Base-by-base conservation (phyloP, 345 rosid genomes). In the Arabis hirsuta region DNA sequence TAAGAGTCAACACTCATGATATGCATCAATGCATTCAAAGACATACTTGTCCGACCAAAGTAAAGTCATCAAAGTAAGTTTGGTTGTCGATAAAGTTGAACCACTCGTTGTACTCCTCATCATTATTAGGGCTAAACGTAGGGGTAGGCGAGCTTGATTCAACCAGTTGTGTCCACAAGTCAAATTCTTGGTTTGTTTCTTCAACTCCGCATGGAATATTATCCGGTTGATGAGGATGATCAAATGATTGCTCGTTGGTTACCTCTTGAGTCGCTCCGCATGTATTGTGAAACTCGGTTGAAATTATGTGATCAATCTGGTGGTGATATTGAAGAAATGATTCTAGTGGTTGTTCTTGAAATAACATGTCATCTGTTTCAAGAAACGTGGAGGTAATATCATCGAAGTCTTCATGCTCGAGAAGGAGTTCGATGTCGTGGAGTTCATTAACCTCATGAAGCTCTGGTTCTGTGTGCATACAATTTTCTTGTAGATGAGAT, bases 341-440 rank as follows among this genome's bases (percentile, higher is more conserved):
- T 12, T 58, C 78, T 13, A 50, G 44, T 31, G 56, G 46, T 31
- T 57, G 20, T 29, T 47, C 56, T 11, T 45, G 78, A 19, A 27
- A 65, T 6, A 73, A 39, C 54, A 51, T 27, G 2, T 65, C 55
- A 4, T 43, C 50, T n/a, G 36, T 13, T 4, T 65, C 50, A 50
- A 66, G 55, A 50, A 50, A 65, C 19, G 55, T 11, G 4, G 73
- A 66, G 39, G 61, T 66, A 29, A 29, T 66, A 51, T 66, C 67
- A 50, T 42, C 31, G 66, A 50, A 65, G 47, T 66, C 78, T n/a
- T 58, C 67, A 42, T 57, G 73, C 52, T 64, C 50, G 65, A 64
- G 70, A 16, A 72, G 42, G 32, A 72, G 55, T 55, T 72, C 52
- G 48, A 73, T 65, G 7, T 74, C 61, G 27, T 50, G 19, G 39